These are phyloP conservation scores for Pseudogymnoascus sp. DNA, from an alignment of 2,329 filamentous ascomycete genomes.

Conservation along the genomic window DNA sequence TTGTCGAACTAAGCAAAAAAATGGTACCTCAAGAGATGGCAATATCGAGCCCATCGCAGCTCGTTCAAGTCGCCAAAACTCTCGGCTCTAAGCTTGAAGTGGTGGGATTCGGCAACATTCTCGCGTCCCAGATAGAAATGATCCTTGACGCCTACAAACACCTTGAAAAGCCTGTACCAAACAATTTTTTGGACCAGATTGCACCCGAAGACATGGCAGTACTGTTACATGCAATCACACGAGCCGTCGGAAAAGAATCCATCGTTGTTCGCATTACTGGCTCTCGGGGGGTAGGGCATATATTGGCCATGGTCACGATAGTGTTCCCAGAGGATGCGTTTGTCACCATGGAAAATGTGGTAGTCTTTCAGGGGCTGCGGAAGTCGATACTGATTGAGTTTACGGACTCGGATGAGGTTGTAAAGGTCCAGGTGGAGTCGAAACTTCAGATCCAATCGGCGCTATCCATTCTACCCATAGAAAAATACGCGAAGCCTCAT, in stretches of 20 bases:
- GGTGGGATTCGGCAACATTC: neutral
- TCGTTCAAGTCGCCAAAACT: constrained; percentile 11
- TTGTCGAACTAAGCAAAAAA: neutral
- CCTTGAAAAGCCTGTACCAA: neutral
- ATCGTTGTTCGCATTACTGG: neutral
- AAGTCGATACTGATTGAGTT: neutral
- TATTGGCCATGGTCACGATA: neutral
- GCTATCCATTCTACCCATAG: neutral
- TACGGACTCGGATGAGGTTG: neutral
- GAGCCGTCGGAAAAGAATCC: neutral
- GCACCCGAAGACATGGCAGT: neutral
- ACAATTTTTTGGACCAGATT: neutral
- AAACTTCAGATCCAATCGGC: neutral
- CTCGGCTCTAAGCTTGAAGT: neutral
- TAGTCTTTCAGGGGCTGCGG: neutral
- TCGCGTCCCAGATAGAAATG: neutral
- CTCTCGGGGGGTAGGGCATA: neutral
- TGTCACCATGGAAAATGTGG: neutral
- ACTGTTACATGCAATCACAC: neutral
- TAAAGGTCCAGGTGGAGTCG: neutral
- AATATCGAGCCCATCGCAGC: neutral
- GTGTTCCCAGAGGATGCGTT: neutral
- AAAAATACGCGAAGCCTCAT: neutral
- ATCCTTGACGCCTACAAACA: neutral
- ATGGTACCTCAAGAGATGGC: neutral